Conservation (phyloP, 1,139 yeast species). For the Zygoascus hellenicus region DNA sequence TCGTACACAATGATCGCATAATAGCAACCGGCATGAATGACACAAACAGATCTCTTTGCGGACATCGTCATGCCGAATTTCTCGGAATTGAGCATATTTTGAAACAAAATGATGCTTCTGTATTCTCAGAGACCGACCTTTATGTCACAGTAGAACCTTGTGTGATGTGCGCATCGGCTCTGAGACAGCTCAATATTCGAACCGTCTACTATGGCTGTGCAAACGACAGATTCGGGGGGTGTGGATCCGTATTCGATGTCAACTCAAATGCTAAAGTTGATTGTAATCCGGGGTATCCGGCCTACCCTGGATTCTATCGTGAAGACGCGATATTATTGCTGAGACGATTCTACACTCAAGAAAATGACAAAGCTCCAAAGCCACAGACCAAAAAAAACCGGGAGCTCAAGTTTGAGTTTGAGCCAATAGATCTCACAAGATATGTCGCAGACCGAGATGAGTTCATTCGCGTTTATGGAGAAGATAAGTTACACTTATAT, state of each 20-base stretch:
- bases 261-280: constrained; percentile 44
- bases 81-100: constrained; percentile 62
- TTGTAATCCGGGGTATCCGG: constrained; percentile 41
- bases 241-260: constrained; percentile 74
- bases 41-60: constrained; percentile 73
- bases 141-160: constrained; percentile 98
- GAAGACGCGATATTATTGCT: constrained; percentile 78
- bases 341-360: constrained; percentile 76
- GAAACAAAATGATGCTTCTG: constrained; percentile 25
- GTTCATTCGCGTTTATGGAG: constrained; percentile 49
- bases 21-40: constrained; percentile 81
- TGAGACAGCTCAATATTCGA: constrained; percentile 70
- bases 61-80: constrained; percentile 90
- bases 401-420: constrained; percentile 62
- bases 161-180: constrained; percentile 94
- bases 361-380: constrained; percentile 77
- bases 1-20: constrained; percentile 48
- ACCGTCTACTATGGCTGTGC: constrained; percentile 86
- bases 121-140: constrained; percentile 51
- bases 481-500: constrained; percentile 20
- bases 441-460: constrained; percentile 42
- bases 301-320: constrained; percentile 73
- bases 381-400: constrained; percentile 74
- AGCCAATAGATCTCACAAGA: constrained; percentile 46
- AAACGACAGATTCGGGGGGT: constrained; percentile 94